Conservation (phyloP, 2,329 filamentous ascomycete genomes). For the Epicoccum sorghinum region DNA sequence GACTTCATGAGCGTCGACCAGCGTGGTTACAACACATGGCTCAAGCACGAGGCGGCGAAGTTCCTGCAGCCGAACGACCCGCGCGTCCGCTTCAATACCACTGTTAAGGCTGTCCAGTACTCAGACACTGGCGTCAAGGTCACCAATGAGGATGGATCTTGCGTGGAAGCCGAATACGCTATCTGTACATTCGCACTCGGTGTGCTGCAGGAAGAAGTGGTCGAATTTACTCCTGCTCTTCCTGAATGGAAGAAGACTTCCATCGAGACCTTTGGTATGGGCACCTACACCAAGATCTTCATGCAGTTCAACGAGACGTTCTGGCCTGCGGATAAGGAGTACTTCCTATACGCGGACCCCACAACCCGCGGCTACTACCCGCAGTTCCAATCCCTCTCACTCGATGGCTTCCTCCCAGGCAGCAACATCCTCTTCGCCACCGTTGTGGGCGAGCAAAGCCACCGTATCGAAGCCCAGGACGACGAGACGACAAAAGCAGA, state of each 20-base stretch:
- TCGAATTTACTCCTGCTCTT: constrained; percentile 64
- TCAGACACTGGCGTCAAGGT: constrained; percentile 60
- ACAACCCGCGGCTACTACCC: constrained; percentile 61
- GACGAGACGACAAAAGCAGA: constrained; percentile 64
- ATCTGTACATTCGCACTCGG: constrained; percentile 72
- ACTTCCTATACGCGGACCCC: constrained; percentile 60
- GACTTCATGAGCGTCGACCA: constrained; percentile 68
- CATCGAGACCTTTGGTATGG: constrained; percentile 70
- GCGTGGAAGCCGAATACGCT: constrained; percentile 65
- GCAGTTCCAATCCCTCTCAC: constrained; percentile 68
- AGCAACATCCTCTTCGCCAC: constrained; percentile 72
- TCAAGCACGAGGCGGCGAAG: constrained; percentile 62
- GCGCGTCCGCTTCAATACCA: constrained; percentile 64
- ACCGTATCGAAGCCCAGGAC: constrained; percentile 64
- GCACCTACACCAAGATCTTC: constrained; percentile 76
- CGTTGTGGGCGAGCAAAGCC: constrained; percentile 62
- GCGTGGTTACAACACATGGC: constrained; percentile 65
- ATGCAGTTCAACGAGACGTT: constrained; percentile 71
- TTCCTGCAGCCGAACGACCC: constrained; percentile 64
- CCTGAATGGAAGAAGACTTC: constrained; percentile 69
- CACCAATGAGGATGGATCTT: constrained; percentile 59
- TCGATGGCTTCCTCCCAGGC: constrained; percentile 62
- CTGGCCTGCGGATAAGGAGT: constrained; percentile 64
- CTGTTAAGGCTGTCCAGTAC: constrained; percentile 63
- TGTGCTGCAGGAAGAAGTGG: constrained; percentile 67